These are phyloP conservation scores for Conticribra weissflogii DNA, from an alignment of 108 stramenopile genomes.

Conservation along the genomic window DNA sequence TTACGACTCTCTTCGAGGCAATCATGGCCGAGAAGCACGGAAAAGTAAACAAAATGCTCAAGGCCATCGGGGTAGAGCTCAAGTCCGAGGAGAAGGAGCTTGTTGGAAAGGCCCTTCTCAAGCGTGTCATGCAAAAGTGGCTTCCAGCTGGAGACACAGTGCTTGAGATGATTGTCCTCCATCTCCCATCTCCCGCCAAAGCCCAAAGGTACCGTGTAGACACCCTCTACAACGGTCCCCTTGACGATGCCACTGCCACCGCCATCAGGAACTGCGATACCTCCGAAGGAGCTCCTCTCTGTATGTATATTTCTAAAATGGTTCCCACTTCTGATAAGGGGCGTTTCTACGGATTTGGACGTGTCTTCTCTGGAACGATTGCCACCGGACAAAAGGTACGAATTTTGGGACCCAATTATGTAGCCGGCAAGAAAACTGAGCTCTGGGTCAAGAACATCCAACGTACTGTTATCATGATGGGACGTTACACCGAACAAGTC, in stretches of 20 bases:
- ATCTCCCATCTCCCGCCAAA: constrained; percentile 96
- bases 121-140: constrained; percentile 99
- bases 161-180: constrained; percentile 99
- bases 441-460: constrained; percentile 99
- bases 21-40: constrained; percentile 98
- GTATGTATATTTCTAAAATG: constrained; percentile 99
- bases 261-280: constrained; percentile 99
- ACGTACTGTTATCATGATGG: constrained; percentile 99
- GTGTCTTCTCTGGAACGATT: constrained; percentile 99
- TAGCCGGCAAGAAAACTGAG: constrained; percentile 99
- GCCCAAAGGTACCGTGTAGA: constrained; percentile 99
- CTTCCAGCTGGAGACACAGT: constrained; percentile 99
- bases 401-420: constrained; percentile 99
- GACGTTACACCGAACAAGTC: constrained; percentile 98
- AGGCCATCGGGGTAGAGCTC: constrained; percentile 97
- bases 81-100: constrained; percentile 97
- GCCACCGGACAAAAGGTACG: constrained; percentile 99
- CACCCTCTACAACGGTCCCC: constrained; percentile 98
- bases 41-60: constrained; percentile 99
- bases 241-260: constrained; percentile 96
- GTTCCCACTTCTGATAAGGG: constrained; percentile 99
- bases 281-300: constrained; percentile 91
- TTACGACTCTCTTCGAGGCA: constrained; percentile 98
- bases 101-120: constrained; percentile 96
- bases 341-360: constrained; percentile 99